These are phyloP conservation scores for Exophiala oligosperma DNA, from an alignment of 2,329 filamentous ascomycete species.

Conservation along the genomic window DNA sequence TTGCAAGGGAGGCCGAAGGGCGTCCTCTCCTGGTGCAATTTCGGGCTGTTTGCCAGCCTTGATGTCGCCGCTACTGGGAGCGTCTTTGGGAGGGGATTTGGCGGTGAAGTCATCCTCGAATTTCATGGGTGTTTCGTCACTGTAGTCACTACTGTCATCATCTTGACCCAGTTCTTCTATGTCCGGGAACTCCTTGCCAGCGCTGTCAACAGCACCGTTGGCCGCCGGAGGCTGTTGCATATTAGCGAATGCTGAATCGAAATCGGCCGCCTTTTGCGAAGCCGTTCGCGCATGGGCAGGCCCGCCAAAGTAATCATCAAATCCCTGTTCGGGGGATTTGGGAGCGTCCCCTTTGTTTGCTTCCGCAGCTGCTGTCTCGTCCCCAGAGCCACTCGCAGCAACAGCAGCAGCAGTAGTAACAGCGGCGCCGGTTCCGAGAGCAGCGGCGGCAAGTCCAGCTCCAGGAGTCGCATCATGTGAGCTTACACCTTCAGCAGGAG, in stretches of 20 bases:
- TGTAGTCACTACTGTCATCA: constrained; percentile 78
- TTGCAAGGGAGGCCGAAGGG: constrained; percentile 38
- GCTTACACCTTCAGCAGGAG: constrained; percentile 16
- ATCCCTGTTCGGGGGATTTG: constrained; percentile 34
- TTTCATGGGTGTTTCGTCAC: constrained; percentile 63
- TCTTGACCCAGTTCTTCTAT: constrained; percentile 76
- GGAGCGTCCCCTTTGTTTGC: constrained; percentile 5
- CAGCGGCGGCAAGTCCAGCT: constrained; percentile 16
- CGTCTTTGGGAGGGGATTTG: constrained; percentile 45
- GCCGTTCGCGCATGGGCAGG: constrained; percentile 44
- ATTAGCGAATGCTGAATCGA: constrained; percentile 48
- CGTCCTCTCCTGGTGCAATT: constrained; percentile 20
- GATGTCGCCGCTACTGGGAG: constrained; percentile 23
- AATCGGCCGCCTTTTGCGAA: constrained; percentile 48
- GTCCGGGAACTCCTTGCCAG: constrained; percentile 79
- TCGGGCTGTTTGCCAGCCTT: constrained; percentile 40
- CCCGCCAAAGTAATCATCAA: constrained; percentile 48
- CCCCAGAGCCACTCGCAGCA: neutral
- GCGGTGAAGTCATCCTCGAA: constrained; percentile 93
- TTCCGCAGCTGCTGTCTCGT: neutral
- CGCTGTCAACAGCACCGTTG: constrained; percentile 31
- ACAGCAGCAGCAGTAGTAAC: constrained; percentile 11
- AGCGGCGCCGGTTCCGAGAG: constrained; percentile 1
- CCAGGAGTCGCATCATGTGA: constrained; percentile 8
- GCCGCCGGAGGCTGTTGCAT: constrained; percentile 43